Base-by-base conservation (phyloP, 345 rosid species). In the Arabis alpina region DNA sequence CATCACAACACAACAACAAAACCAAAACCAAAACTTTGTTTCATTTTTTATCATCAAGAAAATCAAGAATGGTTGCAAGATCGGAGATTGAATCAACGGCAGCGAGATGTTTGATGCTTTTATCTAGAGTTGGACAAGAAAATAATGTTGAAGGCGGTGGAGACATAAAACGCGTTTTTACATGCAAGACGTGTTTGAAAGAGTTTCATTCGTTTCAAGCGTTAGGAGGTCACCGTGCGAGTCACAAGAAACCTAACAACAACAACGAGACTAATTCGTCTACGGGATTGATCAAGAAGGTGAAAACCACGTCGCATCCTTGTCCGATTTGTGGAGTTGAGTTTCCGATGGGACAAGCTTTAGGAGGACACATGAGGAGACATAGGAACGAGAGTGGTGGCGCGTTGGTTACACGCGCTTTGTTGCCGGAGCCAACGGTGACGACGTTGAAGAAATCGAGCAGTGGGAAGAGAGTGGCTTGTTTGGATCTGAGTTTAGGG, bases 351-450 rank as follows among this genome's bases (percentile, higher is more conserved):
- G 97, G 98, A 3, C 98, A 93, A 70, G 98, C 98, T 2, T 79
- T 91, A 0, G 98, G 98, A 0, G 98, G 98, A 3, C 98, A 93
- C 74, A 93, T 93, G 98, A 86, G 98, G 80, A 80, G 91, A 72
- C 98, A 93, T 13, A 77, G 91, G 9, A 77, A 72, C 64, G 73
- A 72, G 40, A 15, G 11, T 55, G 54, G 47, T 7, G 76, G 54
- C 24, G 64, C 76, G 64, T 64, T 61, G 77, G 81, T 76, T 58
- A 76, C 82, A 58, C 82, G 77, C 28, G 57, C 77, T 25, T 64
- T 86, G 6, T 63, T 73, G 62, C 83, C 81, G n/a, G 61, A 78
- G 14, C 79, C 86, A 19, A 66, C 71, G 44, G 30, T 69, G 44
- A 76, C 66, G 42, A 76, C 75, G 13, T 32, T 90, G 89, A 88